Evolutionary conservation across 345 rosid species (phyloP), one percentile per base, ranked within the genome.

Genomic region (Microthlaspi erraticum): DNA sequence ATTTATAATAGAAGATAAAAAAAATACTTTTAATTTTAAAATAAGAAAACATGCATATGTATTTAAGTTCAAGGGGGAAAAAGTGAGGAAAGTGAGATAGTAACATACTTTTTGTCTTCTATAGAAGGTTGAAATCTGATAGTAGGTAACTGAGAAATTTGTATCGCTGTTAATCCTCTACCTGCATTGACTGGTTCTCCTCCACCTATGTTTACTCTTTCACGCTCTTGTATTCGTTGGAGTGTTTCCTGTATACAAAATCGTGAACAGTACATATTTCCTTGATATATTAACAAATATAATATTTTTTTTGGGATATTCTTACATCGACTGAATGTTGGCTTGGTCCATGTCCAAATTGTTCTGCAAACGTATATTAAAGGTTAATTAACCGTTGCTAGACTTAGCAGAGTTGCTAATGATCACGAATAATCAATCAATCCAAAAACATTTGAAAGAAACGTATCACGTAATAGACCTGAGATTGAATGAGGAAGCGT

Each of bases 101-200:
- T 54, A 49, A 37, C 41, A 13, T 71, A 71, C 75, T 5, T 20
- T 41, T 71, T 42, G 33, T 71, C 69, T 62, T 71, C 69, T 7
- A 61, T 42, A 32, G 68, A 71, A 33, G 45, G 37, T 19, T 60
- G 44, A 61, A 71, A 71, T 26, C 10, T 33, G 55, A 71, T 52
- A 46, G 62, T 42, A 18, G 55, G 37, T 52, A 71, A 61, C 1
- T 51, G 37, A 52, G 61, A 41, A 19, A 61, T 32, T 53, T 61
- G 69, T 13, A 17, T 41, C 17, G 42, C 8, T 9, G 68, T 41
- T 61, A 71, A 51, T 50, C 55, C 75, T 55, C 29, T 8, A 26
- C 56, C 56, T 23, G 2, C 7, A 49, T 5, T 23, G 26, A 2
- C 26, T 31, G 33, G 4, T 31, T 31, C 33, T 31, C 33, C 6